These are phyloP conservation scores for Acer campestre DNA, from an alignment of 345 rosid genomes.

Conservation along the genomic window DNA sequence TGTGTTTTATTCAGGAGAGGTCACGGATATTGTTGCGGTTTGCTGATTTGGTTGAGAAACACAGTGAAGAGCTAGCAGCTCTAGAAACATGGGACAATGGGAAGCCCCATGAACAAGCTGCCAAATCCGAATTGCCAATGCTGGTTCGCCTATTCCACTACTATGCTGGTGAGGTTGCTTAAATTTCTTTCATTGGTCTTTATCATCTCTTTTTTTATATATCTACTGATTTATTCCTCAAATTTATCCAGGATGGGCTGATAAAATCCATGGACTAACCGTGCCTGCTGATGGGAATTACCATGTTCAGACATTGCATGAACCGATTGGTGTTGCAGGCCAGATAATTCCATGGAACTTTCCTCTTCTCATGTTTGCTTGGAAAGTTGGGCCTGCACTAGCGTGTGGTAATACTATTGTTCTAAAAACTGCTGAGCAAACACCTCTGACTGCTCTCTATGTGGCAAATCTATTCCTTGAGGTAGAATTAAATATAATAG, in stretches of 20 bases:
- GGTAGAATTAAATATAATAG: conserved; percentile 30
- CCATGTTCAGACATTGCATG: conserved; percentile 64
- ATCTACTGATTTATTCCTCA: background rate
- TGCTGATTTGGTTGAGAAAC: conserved; percentile 91
- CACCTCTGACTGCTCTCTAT: conserved; percentile 61
- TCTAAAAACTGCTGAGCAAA: conserved; percentile 65
- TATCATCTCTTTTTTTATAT: background rate
- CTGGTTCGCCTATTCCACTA: conserved; percentile 74
- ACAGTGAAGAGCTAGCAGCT: conserved; percentile 80
- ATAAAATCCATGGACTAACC: conserved; percentile 63
- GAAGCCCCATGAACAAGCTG: conserved; percentile 77
- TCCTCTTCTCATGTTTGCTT: conserved; percentile 63
- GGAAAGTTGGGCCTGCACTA: conserved; percentile 72
- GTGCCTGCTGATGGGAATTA: conserved; percentile 63
- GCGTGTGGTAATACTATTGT: conserved; percentile 66
- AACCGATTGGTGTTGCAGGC: conserved; percentile 70
- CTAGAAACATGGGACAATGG: conserved; percentile 97
- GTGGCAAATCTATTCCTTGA: conserved; percentile 64
- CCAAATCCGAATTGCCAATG: conserved; percentile 64
- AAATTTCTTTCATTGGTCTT: conserved; percentile 4
- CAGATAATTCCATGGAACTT: conserved; percentile 73
- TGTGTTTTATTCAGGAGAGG: conserved; percentile 65
- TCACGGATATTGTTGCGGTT: conserved; percentile 64
- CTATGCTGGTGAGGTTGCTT: conserved; percentile 63
- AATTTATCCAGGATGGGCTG: conserved; percentile 59